These are phyloP conservation scores for Spatholobus suberectus DNA, from an alignment of 306 rosid species.

Conservation along the genomic window DNA sequence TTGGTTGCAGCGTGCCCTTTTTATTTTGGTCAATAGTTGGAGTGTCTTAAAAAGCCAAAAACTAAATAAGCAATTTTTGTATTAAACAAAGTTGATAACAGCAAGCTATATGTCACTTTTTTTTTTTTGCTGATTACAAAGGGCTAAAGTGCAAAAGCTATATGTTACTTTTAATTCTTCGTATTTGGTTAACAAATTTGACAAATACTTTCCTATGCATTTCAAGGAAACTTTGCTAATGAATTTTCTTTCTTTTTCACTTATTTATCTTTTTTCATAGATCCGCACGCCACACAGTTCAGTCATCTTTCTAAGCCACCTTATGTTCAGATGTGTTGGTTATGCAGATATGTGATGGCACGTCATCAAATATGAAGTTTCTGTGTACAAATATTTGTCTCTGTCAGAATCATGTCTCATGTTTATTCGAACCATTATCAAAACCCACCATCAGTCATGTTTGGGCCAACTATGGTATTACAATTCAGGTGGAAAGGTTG, in stretches of 20 bases:
- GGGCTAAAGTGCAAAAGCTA: too few relatives aligned
- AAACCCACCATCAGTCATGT: background rate
- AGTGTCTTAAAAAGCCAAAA: too few relatives aligned
- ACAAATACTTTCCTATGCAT: background rate
- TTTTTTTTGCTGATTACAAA: too few relatives aligned
- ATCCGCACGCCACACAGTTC: background rate
- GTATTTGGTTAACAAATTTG: background rate
- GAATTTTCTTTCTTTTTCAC: background rate
- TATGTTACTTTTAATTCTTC: background rate
- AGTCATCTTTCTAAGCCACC: too few relatives aligned
- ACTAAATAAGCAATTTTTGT: background rate
- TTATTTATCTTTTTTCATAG: background rate
- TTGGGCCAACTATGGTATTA: background rate
- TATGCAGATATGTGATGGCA: background rate
- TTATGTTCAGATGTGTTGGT: too few relatives aligned
- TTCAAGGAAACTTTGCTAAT: background rate
- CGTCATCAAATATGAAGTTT: background rate
- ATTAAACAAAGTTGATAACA: slow-evolving; percentile 26
- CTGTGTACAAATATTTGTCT: background rate
- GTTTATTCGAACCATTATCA: background rate
- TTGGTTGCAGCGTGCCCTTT: too few relatives aligned
- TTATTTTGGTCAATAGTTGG: too few relatives aligned
- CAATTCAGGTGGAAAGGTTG: background rate
- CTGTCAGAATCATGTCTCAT: too few relatives aligned
- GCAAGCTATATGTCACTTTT: slow-evolving; percentile 24